A percentile compares a stretch with the other conserved stretches of the same genome.
Evolutionary conservation across 176 grass and related monocot genomes (phyloP).

Genomic region (Otatea glauca): DNA sequence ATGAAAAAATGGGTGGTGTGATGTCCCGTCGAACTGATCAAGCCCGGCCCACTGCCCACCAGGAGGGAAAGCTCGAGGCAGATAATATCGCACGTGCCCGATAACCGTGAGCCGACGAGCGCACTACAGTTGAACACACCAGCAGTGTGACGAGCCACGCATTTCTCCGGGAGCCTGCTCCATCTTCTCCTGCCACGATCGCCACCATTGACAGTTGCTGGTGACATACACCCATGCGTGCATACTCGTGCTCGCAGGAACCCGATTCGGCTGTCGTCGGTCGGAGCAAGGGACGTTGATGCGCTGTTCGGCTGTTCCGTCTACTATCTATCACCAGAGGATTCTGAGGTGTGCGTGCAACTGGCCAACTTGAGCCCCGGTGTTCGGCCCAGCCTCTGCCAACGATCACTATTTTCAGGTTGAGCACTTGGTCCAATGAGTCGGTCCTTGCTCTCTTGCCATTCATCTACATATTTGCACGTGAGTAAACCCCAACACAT

Average conservation of each 20-base stretch:
- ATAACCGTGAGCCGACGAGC: no score
- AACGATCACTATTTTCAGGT: background rate
- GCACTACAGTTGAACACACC: no score
- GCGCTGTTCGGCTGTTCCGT: background rate
- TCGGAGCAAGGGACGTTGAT: background rate
- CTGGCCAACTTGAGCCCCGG: background rate
- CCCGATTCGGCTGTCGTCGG: background rate
- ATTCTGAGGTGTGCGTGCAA: background rate
- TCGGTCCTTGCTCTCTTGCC: background rate
- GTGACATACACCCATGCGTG: slow-evolving; percentile 35
- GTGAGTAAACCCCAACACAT: background rate
- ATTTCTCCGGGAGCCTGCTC: background rate
- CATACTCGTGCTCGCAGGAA: background rate
- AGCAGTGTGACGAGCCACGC: no score
- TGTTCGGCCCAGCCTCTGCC: background rate
- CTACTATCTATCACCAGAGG: background rate
- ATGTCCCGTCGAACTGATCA: background rate
- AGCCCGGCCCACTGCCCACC: background rate
- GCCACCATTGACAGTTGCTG: slow-evolving; percentile 16
- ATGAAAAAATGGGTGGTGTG: background rate
- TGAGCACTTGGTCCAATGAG: background rate
- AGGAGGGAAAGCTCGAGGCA: background rate
- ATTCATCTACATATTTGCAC: slow-evolving; percentile 18
- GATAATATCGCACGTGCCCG: background rate
- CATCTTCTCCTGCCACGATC: slow-evolving; percentile 8